Conservation (phyloP, 2,329 filamentous ascomycete species). For the Colletotrichum melonis region DNA sequence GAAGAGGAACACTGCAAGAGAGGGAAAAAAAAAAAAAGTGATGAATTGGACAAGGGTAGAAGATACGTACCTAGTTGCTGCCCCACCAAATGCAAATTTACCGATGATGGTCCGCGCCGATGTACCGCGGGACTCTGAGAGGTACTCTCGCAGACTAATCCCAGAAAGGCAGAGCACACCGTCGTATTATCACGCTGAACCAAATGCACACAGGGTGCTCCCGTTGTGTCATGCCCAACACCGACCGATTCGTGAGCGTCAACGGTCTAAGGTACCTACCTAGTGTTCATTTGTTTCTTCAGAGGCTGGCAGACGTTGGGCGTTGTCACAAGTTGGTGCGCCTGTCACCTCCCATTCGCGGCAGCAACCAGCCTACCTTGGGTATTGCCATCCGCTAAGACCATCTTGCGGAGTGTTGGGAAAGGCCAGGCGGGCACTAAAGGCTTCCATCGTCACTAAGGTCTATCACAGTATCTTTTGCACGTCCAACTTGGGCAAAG, state of each 20-base stretch:
- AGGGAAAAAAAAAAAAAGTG: conserved; percentile 1
- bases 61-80: background rate
- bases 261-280: too few species aligned
- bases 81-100: conserved; percentile 19
- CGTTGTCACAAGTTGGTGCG: background rate
- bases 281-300: too few species aligned
- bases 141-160: background rate
- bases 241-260: background rate
- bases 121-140: background rate
- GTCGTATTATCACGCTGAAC: background rate
- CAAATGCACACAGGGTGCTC: background rate
- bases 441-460: background rate
- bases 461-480: too few species aligned
- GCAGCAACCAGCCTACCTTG: background rate
- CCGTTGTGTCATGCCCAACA: background rate
- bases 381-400: conserved; percentile 5
- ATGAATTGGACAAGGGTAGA: background rate
- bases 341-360: background rate
- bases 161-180: background rate
- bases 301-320: conserved; percentile 7
- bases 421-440: conserved; percentile 14
- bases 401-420: background rate
- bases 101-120: conserved; percentile 19
- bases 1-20: background rate
- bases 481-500: too few species aligned